Evolutionary conservation across 148 eudicot species (phyloP).

Genomic region (Chenopodium suecicum): DNA sequence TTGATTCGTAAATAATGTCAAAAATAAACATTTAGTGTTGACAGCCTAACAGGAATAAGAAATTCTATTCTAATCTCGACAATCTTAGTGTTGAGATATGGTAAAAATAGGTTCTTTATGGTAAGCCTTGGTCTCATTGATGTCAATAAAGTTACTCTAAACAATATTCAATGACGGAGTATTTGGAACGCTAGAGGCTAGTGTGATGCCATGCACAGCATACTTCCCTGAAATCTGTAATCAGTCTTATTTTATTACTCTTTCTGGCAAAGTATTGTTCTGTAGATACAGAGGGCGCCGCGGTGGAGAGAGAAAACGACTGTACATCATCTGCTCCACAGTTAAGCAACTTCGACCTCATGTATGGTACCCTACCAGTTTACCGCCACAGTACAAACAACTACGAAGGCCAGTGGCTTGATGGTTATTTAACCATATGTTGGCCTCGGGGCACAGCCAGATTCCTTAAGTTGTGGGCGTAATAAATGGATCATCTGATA

Average conservation of each 20-base stretch:
- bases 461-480: slow-evolving; percentile 48
- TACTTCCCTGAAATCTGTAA: neutral
- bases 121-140: too few relatives aligned
- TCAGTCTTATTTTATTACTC: neutral
- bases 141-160: too few relatives aligned
- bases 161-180: too few relatives aligned
- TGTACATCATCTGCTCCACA: neutral
- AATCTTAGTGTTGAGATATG: too few relatives aligned
- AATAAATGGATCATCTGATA: slow-evolving; percentile 54
- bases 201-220: neutral
- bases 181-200: neutral
- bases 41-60: too few relatives aligned
- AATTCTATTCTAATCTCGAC: too few relatives aligned
- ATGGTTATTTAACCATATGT: slow-evolving; percentile 9
- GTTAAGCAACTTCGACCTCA: neutral
- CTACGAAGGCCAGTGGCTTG: neutral
- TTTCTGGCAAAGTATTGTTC: neutral
- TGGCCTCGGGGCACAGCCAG: slow-evolving; percentile 31
- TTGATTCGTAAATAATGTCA: too few relatives aligned
- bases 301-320: neutral
- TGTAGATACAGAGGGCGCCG: neutral
- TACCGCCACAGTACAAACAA: neutral
- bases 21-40: too few relatives aligned
- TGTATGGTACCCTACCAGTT: neutral
- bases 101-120: too few relatives aligned